phyloP scores from a whole-genome alignment of 257 asterid genomes.

The Petunia secreta region DNA sequence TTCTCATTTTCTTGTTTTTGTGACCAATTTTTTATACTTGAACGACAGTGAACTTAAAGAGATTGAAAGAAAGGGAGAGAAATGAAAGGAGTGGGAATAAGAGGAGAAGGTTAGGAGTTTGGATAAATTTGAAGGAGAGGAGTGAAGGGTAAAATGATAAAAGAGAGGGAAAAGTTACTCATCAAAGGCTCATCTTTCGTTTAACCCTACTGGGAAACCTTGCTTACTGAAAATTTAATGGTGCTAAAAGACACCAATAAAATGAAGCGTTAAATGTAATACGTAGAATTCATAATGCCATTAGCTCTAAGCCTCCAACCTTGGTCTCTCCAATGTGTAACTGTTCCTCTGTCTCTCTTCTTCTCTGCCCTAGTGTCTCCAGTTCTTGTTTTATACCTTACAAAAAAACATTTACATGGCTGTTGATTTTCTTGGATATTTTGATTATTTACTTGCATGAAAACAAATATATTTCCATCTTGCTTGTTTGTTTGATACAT shows the following conservation, averaged over 20 bases:
- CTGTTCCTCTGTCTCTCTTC: neutral
- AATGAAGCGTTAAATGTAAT: neutral
- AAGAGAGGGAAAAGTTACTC: conserved; percentile 9
- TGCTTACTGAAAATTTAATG: neutral
- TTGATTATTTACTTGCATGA: neutral
- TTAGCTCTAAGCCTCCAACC: neutral
- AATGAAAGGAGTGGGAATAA: neutral
- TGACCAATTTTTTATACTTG: neutral
- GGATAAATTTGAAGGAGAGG: neutral
- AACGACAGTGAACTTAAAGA: neutral
- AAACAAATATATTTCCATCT: neutral
- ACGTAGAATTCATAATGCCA: neutral
- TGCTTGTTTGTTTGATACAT: neutral
- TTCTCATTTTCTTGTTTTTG: neutral
- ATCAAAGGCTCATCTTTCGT: neutral
- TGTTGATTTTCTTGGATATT: neutral
- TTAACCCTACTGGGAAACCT: neutral
- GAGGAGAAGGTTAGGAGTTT: neutral
- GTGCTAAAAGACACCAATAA: neutral
- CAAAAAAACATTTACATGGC: neutral
- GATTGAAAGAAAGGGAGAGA: conserved; percentile 8
- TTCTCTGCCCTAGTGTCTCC: neutral
- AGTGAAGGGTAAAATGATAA: neutral
- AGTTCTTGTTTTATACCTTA: neutral
- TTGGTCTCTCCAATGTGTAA: neutral